Evolutionary conservation across 2,329 filamentous ascomycete genomes (phyloP).

Genomic region (Epichloe bromicola): DNA sequence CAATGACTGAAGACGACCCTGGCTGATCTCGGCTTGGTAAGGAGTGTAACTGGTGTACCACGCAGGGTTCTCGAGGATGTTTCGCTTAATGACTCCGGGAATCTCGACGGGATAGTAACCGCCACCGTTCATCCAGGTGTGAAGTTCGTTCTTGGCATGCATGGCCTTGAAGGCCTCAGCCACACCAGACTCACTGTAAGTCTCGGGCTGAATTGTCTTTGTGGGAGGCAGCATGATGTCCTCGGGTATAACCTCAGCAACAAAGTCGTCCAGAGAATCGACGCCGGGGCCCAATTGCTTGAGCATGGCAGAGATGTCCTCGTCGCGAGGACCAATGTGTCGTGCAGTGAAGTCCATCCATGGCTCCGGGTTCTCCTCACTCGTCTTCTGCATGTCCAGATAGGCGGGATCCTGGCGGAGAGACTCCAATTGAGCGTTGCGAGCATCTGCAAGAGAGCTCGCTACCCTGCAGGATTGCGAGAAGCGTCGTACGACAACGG

Average conservation of each 20-base stretch:
- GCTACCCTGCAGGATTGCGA: slow-evolving; percentile 7
- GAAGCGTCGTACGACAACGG: slow-evolving; percentile 7
- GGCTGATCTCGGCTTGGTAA: slow-evolving; percentile 94
- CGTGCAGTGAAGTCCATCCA: slow-evolving; percentile 51
- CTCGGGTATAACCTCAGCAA: slow-evolving; percentile 68
- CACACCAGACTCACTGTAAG: slow-evolving; percentile 32
- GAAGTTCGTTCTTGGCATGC: slow-evolving; percentile 20
- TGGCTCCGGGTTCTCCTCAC: slow-evolving; percentile 10
- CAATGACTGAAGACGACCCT: slow-evolving; percentile 81
- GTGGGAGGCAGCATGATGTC: slow-evolving; percentile 46
- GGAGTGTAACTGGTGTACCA: slow-evolving; percentile 99
- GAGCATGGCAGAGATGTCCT: slow-evolving; percentile 65
- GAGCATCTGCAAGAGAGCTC: slow-evolving; percentile 4
- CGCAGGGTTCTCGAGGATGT: slow-evolving; percentile 80
- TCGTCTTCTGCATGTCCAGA: slow-evolving; percentile 11
- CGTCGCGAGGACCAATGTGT: slow-evolving; percentile 72
- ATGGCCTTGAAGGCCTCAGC: slow-evolving; percentile 24
- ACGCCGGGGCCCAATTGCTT: slow-evolving; percentile 62
- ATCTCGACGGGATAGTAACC: slow-evolving; percentile 84
- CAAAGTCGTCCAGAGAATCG: slow-evolving; percentile 65
- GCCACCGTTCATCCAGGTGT: slow-evolving; percentile 65
- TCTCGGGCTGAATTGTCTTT: slow-evolving; percentile 30
- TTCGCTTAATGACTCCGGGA: slow-evolving; percentile 83
- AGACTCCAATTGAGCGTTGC: slow-evolving; percentile 7
- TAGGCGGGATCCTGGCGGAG: slow-evolving; percentile 12